Percentiles rank a stretch among this genome's conserved stretches.
These are phyloP conservation scores for Zea luxurians DNA, from an alignment of 176 grass and related monocot genomes.

Conservation along the genomic window DNA sequence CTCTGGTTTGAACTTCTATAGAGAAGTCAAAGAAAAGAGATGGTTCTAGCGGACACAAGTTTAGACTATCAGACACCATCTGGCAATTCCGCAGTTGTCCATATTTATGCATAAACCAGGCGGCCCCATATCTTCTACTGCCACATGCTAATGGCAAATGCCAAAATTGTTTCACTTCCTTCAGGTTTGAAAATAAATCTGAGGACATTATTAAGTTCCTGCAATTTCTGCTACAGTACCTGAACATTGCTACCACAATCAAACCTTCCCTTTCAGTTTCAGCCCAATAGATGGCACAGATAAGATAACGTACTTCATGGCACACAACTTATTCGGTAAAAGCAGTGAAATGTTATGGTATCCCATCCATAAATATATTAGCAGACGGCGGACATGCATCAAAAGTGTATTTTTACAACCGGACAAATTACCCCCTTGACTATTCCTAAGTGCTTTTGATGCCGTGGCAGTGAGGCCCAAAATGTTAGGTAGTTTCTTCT, in stretches of 20 bases:
- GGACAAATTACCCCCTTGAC: neutral
- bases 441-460: too few species aligned
- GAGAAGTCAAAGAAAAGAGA: neutral
- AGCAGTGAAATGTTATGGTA: neutral
- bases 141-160: neutral
- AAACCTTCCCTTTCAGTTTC: neutral
- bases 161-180: neutral
- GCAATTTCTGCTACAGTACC: neutral
- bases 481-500: too few species aligned
- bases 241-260: neutral
- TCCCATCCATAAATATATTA: slow-evolving; percentile 14
- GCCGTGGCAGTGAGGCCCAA: too few species aligned
- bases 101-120: slow-evolving; percentile 11
- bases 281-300: neutral
- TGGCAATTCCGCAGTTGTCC: too few species aligned
- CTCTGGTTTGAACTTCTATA: neutral
- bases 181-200: neutral
- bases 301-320: neutral
- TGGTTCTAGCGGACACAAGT: neutral
- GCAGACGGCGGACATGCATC: neutral
- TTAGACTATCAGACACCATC: neutral
- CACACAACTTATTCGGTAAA: slow-evolving; percentile 5
- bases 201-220: neutral
- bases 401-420: neutral
- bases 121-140: neutral